These are phyloP conservation scores for Xylaria curta DNA, from an alignment of 495 filamentous ascomycete species.

Conservation along the genomic window DNA sequence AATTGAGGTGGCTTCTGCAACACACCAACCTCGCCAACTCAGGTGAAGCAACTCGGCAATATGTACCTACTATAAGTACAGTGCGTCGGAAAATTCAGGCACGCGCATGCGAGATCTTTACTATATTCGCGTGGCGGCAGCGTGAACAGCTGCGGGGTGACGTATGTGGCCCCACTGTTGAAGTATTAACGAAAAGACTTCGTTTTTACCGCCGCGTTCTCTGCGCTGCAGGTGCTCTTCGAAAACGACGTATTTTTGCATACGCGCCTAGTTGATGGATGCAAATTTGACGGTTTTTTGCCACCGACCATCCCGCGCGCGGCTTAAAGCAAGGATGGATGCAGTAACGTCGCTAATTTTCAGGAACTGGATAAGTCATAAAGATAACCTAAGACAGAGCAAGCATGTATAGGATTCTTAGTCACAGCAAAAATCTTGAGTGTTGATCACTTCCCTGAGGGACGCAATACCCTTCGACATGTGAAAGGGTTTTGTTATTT, in stretches of 20 bases:
- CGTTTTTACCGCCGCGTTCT: background rate
- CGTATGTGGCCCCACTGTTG: background rate
- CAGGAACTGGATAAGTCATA: background rate
- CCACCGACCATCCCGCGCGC: background rate
- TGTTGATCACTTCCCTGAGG: conserved; percentile 5
- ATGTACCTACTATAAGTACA: no score
- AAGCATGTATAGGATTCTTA: background rate
- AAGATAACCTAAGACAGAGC: background rate
- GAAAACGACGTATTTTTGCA: background rate
- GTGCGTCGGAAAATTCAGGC: conserved; percentile 16
- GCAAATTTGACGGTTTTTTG: background rate
- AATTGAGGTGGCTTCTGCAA: background rate
- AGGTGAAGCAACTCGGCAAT: background rate
- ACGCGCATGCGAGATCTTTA: conserved; percentile 15
- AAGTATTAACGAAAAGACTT: background rate
- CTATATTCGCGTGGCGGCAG: conserved; percentile 14
- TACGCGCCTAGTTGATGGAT: background rate
- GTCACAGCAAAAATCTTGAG: background rate
- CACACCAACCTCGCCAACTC: background rate
- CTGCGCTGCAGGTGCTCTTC: background rate
- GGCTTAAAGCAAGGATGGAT: background rate
- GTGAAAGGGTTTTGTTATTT: conserved; percentile 4
- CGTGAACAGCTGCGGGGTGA: conserved; percentile 16
- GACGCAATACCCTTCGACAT: conserved; percentile 1
- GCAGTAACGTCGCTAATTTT: background rate